Conservation (phyloP, 305 asterid genomes). For the Petunia hybrid region DNA sequence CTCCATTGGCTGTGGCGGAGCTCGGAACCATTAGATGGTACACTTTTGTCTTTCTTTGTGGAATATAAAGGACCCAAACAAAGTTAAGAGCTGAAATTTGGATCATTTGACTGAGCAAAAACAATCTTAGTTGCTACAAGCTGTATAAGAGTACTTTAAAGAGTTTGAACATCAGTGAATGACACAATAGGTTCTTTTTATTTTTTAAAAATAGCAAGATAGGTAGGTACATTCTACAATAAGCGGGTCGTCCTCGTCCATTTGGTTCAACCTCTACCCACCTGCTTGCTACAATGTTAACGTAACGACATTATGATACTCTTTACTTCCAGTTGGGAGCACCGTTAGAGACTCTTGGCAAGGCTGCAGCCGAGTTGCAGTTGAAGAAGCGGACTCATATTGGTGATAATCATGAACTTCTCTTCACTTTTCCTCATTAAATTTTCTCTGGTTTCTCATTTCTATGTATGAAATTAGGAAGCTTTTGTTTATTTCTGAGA, state of each 20-base stretch:
- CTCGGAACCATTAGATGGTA: too few species aligned
- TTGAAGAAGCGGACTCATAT: conserved; percentile 80
- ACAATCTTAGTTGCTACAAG: background rate
- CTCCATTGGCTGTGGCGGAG: too few species aligned
- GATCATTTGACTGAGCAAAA: background rate
- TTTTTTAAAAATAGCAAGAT: background rate
- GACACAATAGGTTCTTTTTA: background rate
- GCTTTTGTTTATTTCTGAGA: conserved; percentile 29
- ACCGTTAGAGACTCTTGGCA: conserved; percentile 64
- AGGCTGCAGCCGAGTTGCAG: conserved; percentile 83
- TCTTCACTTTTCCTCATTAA: background rate
- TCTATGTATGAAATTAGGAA: conserved; percentile 1
- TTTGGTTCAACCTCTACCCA: too few species aligned
- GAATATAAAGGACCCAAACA: conserved; percentile 3
- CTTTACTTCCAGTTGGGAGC: conserved; percentile 74
- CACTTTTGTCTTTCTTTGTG: background rate
- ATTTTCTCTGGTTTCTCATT: background rate
- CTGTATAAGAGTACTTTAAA: background rate
- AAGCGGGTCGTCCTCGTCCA: background rate
- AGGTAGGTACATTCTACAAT: background rate
- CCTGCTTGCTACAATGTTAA: too few species aligned
- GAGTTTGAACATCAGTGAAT: background rate
- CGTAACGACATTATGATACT: too few species aligned
- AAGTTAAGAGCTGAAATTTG: conserved; percentile 3
- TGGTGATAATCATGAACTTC: conserved; percentile 48